phyloP scores from a whole-genome alignment of 192 early-diverging fungal species.

The Coemansia furcata region DNA sequence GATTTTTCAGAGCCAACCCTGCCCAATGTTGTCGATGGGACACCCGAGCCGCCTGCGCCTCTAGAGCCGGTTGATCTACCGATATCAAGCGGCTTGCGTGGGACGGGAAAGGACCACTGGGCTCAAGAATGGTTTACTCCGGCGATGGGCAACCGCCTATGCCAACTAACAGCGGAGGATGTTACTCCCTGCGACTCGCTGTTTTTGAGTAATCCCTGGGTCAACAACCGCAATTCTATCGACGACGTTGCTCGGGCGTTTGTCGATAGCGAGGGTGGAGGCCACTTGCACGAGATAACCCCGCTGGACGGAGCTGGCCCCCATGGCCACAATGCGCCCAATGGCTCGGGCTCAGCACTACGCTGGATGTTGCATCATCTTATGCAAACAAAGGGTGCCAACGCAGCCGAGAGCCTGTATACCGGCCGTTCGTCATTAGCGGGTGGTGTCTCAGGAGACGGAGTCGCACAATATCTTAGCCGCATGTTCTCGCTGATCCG shows the following conservation, averaged over 20 bases:
- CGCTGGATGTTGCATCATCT: constrained; percentile 48
- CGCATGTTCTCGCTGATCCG: constrained; percentile 48
- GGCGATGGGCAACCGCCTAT: constrained; percentile 34
- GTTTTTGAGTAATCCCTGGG: constrained; percentile 24
- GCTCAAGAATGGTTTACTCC: constrained; percentile 44
- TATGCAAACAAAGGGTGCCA: constrained; percentile 39
- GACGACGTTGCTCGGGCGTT: constrained; percentile 50
- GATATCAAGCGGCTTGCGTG: constrained; percentile 44
- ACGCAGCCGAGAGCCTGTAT: constrained; percentile 39
- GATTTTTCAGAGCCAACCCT: not conserved
- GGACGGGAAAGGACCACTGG: constrained; percentile 40
- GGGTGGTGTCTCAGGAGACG: constrained; percentile 44
- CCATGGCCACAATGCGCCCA: constrained; percentile 30
- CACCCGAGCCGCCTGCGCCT: not conserved
- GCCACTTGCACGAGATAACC: constrained; percentile 44
- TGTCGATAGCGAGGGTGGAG: constrained; percentile 53
- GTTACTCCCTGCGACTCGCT: constrained; percentile 47
- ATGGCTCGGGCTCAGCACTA: constrained; percentile 40
- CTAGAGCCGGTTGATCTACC: constrained; percentile 24
- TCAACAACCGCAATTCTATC: constrained; percentile 20
- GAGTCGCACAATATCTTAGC: constrained; percentile 36
- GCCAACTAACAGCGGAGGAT: constrained; percentile 37
- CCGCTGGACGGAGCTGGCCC: constrained; percentile 40
- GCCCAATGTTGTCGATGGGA: not conserved
- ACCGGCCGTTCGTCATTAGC: constrained; percentile 47